Evolutionary conservation across 495 filamentous ascomycete genomes (phyloP), one percentile per base, ranked within the genome.

Genomic region (Xanthoparmelia taractica): DNA sequence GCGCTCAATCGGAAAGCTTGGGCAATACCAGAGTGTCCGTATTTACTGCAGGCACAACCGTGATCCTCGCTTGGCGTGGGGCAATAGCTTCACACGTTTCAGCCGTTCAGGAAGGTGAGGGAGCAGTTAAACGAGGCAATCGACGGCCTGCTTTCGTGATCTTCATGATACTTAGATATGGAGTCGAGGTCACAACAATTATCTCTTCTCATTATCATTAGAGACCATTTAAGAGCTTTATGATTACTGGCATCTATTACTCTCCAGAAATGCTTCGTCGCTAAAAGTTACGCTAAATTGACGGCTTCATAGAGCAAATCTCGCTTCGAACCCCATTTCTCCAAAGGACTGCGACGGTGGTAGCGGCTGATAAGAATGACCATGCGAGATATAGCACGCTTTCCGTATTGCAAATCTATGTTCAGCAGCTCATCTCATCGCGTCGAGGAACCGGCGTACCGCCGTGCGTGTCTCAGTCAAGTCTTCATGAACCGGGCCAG

Each of bases 41-140:
- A 52, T 52, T 31, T 50, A 17, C 48, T 52, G 48, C 48, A 52
- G 48, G 48, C 27, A 29, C 48, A 52, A 31, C 27, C 25, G 48
- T 52, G 48, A 52, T 52, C 27, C 48, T 52, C 48, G 27, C 48
- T 52, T 52, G 48, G 48, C 48, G 48, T 52, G 48, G 48, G 27
- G 25, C 27, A 8, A 52, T 17, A 43, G 17, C 13, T 20, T 20
- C 40, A 8, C n/a, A 40, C 34, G 34, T 40, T 43, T 27, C 13
- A 29, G 10, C 47, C 12, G 23, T 50, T 50, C 47, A 50, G 23
- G 47, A 50, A 29, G 47, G 23, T 29, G 47, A 4, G 27, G 7
- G 18, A 33, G 8, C 13, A 31, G 13, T 31, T 17, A 20, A 50
- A 52, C 12, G 48, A 52, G 27, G 31, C 48, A 17, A 13, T 17